Evolutionary conservation across 441 rosid species (phyloP).

Genomic region (Gossypium trilobum): DNA sequence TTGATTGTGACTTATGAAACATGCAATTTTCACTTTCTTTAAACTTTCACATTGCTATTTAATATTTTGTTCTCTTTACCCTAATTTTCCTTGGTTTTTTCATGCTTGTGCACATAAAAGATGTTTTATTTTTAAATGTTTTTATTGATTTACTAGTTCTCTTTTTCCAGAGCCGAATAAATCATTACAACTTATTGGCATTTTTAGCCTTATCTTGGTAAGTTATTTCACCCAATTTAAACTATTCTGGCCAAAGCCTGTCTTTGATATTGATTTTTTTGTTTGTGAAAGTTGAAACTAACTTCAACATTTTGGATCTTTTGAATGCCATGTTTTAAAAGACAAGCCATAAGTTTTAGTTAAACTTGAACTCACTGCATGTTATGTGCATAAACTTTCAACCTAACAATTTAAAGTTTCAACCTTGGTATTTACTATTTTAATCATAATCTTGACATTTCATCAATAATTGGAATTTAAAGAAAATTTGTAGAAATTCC

Average conservation of each 20-base stretch:
- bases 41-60: neutral
- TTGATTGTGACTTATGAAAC: neutral
- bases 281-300: constrained; percentile 11
- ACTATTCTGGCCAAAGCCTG: neutral
- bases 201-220: constrained; percentile 66
- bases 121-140: neutral
- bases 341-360: neutral
- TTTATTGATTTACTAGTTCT: constrained; percentile 6
- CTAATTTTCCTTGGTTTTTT: neutral
- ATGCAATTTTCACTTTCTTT: neutral
- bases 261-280: neutral
- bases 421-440: too few species aligned
- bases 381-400: too few species aligned
- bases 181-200: constrained; percentile 68
- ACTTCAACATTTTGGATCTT: neutral
- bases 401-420: too few species aligned
- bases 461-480: too few species aligned
- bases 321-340: neutral
- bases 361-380: neutral
- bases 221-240: constrained; percentile 3
- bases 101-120: neutral
- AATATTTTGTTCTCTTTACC: neutral
- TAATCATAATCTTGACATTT: too few species aligned
- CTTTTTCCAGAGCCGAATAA: constrained; percentile 68
- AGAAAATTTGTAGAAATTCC: too few species aligned